Percentiles rank a stretch among this genome's conserved stretches.
These are phyloP conservation scores for Penicillium nucicola DNA, from an alignment of 495 filamentous ascomycete species.

Conservation along the genomic window DNA sequence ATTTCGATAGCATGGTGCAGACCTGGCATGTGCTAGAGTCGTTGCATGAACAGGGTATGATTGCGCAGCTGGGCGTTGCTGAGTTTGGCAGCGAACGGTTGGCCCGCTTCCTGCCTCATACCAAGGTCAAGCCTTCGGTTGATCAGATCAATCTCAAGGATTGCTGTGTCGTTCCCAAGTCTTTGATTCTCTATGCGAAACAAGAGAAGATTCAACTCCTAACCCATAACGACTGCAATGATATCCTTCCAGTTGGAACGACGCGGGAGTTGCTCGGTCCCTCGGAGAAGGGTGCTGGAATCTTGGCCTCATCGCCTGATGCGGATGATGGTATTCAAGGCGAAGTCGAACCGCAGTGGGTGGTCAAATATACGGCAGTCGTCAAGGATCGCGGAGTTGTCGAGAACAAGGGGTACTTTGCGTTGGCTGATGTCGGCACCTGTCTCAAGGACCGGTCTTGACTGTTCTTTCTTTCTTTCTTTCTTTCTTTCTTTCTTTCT, in stretches of 20 bases:
- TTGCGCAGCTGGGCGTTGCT: slow-evolving; percentile 74
- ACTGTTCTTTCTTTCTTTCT: slow-evolving; percentile 1
- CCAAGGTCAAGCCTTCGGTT: slow-evolving; percentile 72
- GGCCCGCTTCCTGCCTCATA: slow-evolving; percentile 58
- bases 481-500: not conserved
- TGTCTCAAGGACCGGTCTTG: slow-evolving; percentile 32
- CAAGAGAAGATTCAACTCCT: slow-evolving; percentile 80
- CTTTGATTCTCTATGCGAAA: slow-evolving; percentile 81
- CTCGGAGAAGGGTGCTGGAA: slow-evolving; percentile 58
- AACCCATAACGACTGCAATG: slow-evolving; percentile 91
- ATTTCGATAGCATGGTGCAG: slow-evolving; percentile 64
- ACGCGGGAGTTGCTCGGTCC: slow-evolving; percentile 76
- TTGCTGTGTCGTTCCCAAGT: slow-evolving; percentile 92
- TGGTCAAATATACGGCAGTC: slow-evolving; percentile 97
- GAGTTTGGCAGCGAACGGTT: slow-evolving; percentile 88
- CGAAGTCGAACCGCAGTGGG: slow-evolving; percentile 85
- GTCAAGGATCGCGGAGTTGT: slow-evolving; percentile 94
- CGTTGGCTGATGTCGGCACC: slow-evolving; percentile 65
- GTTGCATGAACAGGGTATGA: slow-evolving; percentile 67
- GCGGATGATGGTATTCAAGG: slow-evolving; percentile 56
- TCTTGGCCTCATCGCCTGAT: slow-evolving; percentile 55
- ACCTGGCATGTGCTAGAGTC: slow-evolving; percentile 72
- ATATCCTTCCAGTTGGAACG: slow-evolving; percentile 83
- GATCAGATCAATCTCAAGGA: slow-evolving; percentile 97
- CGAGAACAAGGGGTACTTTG: slow-evolving; percentile 97